Percentiles rank a stretch among this genome's conserved stretches.
Evolutionary conservation across 805 yeast species (phyloP).

Genomic region (Limtongia smithiae): DNA sequence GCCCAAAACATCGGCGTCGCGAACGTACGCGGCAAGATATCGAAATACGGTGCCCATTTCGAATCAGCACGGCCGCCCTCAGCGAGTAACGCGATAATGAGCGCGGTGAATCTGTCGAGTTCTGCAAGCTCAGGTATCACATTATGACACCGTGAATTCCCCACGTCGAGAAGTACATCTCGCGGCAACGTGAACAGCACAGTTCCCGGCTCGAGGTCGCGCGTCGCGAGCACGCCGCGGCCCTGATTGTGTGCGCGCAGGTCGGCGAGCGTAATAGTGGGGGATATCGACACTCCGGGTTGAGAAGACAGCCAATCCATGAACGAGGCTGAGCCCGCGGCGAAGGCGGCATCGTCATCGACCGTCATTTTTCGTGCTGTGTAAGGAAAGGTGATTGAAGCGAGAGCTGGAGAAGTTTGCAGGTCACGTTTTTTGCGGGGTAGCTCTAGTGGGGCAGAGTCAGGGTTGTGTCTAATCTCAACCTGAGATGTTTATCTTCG

Average conservation of each 20-base stretch:
- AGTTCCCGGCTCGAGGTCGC: slow-evolving; percentile 60
- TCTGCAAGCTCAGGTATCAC: slow-evolving; percentile 31
- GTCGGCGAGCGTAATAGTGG: slow-evolving; percentile 60
- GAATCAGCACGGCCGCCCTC: slow-evolving; percentile 53
- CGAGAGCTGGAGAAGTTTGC: no score
- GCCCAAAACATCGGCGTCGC: slow-evolving; percentile 79
- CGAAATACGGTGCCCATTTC: slow-evolving; percentile 67
- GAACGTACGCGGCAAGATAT: slow-evolving; percentile 62
- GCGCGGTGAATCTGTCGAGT: slow-evolving; percentile 69
- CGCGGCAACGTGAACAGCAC: slow-evolving; percentile 68
- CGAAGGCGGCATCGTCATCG: slow-evolving; percentile 3
- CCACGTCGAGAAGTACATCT: slow-evolving; percentile 52
- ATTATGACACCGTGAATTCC: slow-evolving; percentile 41
- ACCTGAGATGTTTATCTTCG: no score
- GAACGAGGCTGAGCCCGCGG: slow-evolving; percentile 8
- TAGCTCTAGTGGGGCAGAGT: no score
- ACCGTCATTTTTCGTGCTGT: neutral
- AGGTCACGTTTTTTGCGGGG: neutral
- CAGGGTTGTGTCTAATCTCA: no score
- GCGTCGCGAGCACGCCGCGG: slow-evolving; percentile 66
- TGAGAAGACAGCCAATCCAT: slow-evolving; percentile 20
- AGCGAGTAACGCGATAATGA: slow-evolving; percentile 64
- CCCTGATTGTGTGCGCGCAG: slow-evolving; percentile 62
- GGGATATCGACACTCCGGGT: slow-evolving; percentile 41
- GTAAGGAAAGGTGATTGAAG: neutral